These are phyloP conservation scores for Rhododendron molle DNA, from an alignment of 148 eudicot species.

Conservation along the genomic window DNA sequence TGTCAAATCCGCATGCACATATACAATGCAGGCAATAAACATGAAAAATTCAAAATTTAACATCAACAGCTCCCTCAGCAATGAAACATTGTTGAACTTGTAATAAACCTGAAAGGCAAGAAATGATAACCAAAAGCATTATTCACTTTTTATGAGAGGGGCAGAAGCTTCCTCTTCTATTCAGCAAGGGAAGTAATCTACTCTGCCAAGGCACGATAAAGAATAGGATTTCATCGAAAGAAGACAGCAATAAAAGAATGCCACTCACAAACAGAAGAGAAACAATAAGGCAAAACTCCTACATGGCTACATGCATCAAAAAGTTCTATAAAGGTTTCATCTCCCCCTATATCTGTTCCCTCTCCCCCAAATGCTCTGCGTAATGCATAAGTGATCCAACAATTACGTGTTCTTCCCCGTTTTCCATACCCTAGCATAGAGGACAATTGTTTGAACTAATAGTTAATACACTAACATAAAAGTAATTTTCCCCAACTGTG, in stretches of 20 bases:
- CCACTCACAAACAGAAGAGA: neutral
- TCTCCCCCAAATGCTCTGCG: neutral
- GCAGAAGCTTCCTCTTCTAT: neutral
- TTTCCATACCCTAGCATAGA: neutral
- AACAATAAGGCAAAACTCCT: neutral
- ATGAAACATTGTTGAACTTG: too few species aligned
- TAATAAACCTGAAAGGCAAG: constrained; percentile 69
- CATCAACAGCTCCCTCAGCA: constrained; percentile 89
- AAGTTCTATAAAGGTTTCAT: neutral
- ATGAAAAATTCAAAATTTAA: constrained; percentile 77
- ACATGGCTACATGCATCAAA: neutral
- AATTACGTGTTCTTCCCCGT: neutral
- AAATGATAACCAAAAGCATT: neutral
- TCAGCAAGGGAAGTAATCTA: neutral
- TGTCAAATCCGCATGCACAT: constrained; percentile 82
- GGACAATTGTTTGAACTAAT: neutral
- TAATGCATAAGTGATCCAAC: neutral
- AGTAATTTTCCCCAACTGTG: neutral
- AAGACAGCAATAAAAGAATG: neutral
- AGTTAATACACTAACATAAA: neutral
- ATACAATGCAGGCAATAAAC: constrained; percentile 73
- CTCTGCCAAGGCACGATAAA: neutral
- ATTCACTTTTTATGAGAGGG: neutral
- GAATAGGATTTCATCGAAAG: neutral
- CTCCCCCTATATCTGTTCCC: neutral